Evolutionary conservation across 306 rosid species (phyloP).

Genomic region (apple (Malus domestica)): ASM211411v1 NC_041792.1:26077407-26077906

Average conservation of each 20-base stretch:
- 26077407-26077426: slow-evolving; percentile 97
- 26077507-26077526: neutral
- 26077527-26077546: slow-evolving; percentile 9
- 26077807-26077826: slow-evolving; percentile 23
- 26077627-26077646: slow-evolving; percentile 78
- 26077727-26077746: slow-evolving; percentile 40
- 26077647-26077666: slow-evolving; percentile 72
- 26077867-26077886: neutral
- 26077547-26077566: neutral
- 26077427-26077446: slow-evolving; percentile 89
- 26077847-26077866: neutral
- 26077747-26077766: slow-evolving; percentile 54
- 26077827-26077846: neutral
- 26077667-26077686: slow-evolving; percentile 48
- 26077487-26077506: neutral
- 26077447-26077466: slow-evolving; percentile 5
- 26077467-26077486: slow-evolving; percentile 36
- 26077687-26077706: slow-evolving; percentile 51
- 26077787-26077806: neutral
- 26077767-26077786: slow-evolving; percentile 41
- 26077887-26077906: neutral
- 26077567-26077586: neutral
- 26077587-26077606: neutral
- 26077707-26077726: slow-evolving; percentile 23
- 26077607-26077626: slow-evolving; percentile 14